phyloP scores from a whole-genome alignment of 1,284 basidiomycete species.

The Sanguinoderma infundibulare region DNA sequence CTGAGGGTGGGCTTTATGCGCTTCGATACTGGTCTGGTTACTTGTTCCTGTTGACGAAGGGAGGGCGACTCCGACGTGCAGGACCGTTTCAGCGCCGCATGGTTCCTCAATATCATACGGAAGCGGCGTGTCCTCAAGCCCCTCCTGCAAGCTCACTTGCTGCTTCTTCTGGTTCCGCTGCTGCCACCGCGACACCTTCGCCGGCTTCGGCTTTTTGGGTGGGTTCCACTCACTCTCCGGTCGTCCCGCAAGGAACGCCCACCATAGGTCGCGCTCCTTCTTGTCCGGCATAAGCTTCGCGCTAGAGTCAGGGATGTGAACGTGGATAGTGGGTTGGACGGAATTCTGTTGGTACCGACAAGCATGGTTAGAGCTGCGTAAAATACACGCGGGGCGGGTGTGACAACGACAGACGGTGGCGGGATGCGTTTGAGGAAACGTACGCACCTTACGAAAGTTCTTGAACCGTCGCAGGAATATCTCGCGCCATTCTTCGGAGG shows the following conservation, averaged over 20 bases:
- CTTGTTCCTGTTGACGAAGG: neutral
- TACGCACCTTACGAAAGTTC: constrained; percentile 65
- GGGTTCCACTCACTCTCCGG: constrained; percentile 71
- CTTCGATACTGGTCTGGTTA: neutral
- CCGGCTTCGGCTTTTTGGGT: constrained; percentile 46
- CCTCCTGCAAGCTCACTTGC: constrained; percentile 38
- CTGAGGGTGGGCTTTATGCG: neutral
- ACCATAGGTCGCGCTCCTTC: constrained; percentile 75
- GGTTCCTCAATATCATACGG: constrained; percentile 24
- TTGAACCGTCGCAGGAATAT: constrained; percentile 60
- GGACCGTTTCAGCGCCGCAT: neutral
- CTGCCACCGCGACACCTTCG: constrained; percentile 29
- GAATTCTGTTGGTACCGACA: constrained; percentile 53
- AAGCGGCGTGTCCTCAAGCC: constrained; percentile 13
- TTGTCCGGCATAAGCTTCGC: constrained; percentile 62
- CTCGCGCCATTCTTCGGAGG: constrained; percentile 67
- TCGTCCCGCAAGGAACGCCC: constrained; percentile 72
- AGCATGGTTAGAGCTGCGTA: neutral
- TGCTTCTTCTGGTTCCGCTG: constrained; percentile 30
- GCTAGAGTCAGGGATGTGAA: constrained; percentile 36
- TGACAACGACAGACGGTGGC: neutral
- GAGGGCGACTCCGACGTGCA: constrained; percentile 14
- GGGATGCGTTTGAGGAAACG: no score
- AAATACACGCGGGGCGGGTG: no score
- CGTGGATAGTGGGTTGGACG: constrained; percentile 60